Evolutionary conservation across 208 protist species (phyloP), one percentile per base, ranked within the genome.

Genomic region (Strigomonas galati): DNA sequence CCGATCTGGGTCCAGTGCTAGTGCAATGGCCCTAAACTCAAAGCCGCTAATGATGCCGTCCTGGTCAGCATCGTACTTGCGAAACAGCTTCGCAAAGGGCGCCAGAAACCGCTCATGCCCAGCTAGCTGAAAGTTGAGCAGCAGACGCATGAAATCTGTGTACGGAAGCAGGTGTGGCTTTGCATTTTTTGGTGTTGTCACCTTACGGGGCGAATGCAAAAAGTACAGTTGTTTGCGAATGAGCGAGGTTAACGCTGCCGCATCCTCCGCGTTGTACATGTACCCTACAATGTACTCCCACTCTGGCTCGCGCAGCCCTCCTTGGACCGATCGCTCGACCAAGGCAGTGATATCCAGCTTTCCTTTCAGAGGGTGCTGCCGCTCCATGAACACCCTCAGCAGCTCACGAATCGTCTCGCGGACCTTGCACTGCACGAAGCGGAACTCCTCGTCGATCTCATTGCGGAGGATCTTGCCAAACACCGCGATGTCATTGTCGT

Each of bases 381-480:
- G 74, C 62, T 80, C 84, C 12, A 97, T 60, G 40, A 86, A 79
- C 23, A 78, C 68, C 10, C 82, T 77, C 54, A 98, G 72, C 56
- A 97, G 71, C 74, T 95, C 85, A 23, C 67, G 72, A 12, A 95
- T 91, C 17, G 91, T 95, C 59, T 88, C 78, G 44, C 89, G 84
- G 1, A 97, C 51, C 67, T 95, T 84, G 37, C 72, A 69, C 69
- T 97, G 92, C 30, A 97, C 92, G 40, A 89, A 85, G 46, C 83
- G 81, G 67, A 96, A 98, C 62, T 95, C 90, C 74, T 97, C 92
- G 48, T 97, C 91, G 10, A 97, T 84, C 49, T 97, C 87, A 68
- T 97, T 95, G 43, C 83, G 81, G 19, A 97, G 67, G 31, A 97
- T 93, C 64, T 89, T 92, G 44, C 82, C 86, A 56, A 98, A 97